Percentiles rank a stretch among this genome's conserved stretches.
These are phyloP conservation scores for Pythium phragmitis DNA, from an alignment of 352 stramenopile species.

Conservation along the genomic window DNA sequence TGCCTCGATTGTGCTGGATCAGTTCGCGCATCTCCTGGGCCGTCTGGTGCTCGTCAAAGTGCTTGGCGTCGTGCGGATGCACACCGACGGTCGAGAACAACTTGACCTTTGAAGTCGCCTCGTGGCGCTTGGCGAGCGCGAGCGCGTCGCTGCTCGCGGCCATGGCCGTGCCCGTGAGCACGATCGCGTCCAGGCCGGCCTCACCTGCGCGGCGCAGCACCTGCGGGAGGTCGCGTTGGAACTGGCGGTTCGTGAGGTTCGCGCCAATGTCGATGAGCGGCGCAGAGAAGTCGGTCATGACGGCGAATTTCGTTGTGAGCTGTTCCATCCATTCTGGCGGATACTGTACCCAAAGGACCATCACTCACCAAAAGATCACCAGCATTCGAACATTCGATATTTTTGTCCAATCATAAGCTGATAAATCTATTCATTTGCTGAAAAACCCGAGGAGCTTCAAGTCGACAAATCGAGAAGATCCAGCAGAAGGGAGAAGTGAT, in stretches of 20 bases:
- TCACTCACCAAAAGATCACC: conserved; percentile 18
- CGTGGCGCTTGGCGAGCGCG: conserved; percentile 31
- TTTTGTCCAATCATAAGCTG: conserved; percentile 13
- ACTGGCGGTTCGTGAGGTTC: conserved; percentile 65
- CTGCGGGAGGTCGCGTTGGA: conserved; percentile 81
- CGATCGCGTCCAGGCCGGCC: conserved; percentile 70
- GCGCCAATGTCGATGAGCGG: conserved; percentile 66
- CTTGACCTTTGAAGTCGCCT: conserved; percentile 25
- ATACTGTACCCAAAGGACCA: conserved; percentile 7
- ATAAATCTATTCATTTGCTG: not conserved
- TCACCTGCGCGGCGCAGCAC: conserved; percentile 84
- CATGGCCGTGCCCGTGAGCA: conserved; percentile 84
- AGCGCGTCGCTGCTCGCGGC: conserved; percentile 40
- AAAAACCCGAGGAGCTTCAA: not conserved
- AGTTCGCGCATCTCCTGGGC: conserved; percentile 45
- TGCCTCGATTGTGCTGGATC: conserved; percentile 37
- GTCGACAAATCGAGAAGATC: not conserved
- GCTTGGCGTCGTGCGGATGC: conserved; percentile 92
- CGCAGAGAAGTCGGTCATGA: conserved; percentile 26
- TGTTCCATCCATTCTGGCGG: not conserved
- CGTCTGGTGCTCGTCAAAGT: conserved; percentile 52
- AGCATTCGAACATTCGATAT: not conserved
- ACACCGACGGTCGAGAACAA: conserved; percentile 92
- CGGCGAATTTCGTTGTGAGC: not conserved
- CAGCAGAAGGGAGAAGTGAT: not conserved